Base-by-base conservation (phyloP, 164 flowering plant species). In the Malania oleifera region DNA sequence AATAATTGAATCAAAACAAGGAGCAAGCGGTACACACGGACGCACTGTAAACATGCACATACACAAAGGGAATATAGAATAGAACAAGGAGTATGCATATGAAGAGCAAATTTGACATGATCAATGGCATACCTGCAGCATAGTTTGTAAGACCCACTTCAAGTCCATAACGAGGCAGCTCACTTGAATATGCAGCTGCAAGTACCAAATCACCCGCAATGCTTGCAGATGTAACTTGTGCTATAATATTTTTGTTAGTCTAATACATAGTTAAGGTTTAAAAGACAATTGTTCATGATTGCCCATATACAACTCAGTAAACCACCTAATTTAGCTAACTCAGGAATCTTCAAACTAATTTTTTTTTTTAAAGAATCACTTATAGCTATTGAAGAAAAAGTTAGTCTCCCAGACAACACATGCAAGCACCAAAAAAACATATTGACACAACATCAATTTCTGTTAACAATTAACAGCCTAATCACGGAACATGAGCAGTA, bases 71-170 rank as follows among this genome's bases (percentile, higher is more conserved):
- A 20, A 48, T 0, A 1, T 15, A 19, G 23, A 6, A 52, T 15
- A 27, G 35, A 27, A 14, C 5, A 13, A 50, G 5, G 24, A 1
- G 29, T 12, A 24, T 13, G 6, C 11, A 25, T 3, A 23, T 2
- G n/a, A 50, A 24, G 18, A n/a, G 11, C 28, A 4, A 50, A 24
- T 23, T 4, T 24, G 28, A 0, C 29, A 17, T 14, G 49, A 48
- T 14, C 4, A 23, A 28, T 24, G 0, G 1, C 8, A 52, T 73
- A 87, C 98, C 96, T 58, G 98, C 96, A 34, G 98, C 91, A 75
- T 91, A 91, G 56, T 91, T 91, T 31, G 98, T 86, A 19, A 88
- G 88, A 22, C 98, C 98, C 7, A 88, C 89, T 80, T 86, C 75
- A 64, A 91, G 90, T 0, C 96, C 97, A 77, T 78, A 91, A 6